Conservation (phyloP, 2,329 filamentous ascomycete species). For the Amauroascus niger region DNA sequence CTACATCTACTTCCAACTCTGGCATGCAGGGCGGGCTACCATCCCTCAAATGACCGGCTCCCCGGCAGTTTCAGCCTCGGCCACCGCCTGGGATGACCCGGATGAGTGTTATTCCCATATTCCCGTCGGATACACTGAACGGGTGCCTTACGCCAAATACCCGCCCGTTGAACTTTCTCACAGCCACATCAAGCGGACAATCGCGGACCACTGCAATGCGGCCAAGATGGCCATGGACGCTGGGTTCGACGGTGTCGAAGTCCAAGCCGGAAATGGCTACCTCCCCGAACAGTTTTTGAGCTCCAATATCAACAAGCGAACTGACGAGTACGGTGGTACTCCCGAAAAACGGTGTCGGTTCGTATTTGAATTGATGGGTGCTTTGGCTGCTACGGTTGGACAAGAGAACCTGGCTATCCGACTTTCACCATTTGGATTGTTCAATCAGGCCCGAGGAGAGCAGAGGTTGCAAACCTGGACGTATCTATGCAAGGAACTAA, state of each 20-base stretch:
- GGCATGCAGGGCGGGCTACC: not conserved
- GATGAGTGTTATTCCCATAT: not conserved
- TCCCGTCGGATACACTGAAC: not conserved
- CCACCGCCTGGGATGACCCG: not conserved
- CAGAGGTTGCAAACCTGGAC: not conserved
- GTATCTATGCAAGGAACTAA: not conserved
- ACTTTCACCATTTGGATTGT: not conserved
- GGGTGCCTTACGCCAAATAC: not conserved
- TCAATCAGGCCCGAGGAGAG: not conserved
- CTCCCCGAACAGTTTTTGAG: conserved; percentile 37
- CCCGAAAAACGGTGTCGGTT: conserved; percentile 26
- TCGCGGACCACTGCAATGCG: conserved; percentile 42
- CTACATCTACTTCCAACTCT: not conserved
- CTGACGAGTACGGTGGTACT: conserved; percentile 35
- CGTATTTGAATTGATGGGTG: not conserved
- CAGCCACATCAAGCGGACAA: not conserved
- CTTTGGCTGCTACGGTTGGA: not conserved
- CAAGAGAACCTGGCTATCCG: not conserved
- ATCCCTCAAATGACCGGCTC: not conserved
- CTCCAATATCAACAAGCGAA: conserved; percentile 27
- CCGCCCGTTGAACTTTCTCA: not conserved
- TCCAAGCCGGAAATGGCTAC: conserved; percentile 47
- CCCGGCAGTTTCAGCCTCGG: not conserved
- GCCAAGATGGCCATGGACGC: conserved; percentile 35
- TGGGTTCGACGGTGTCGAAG: conserved; percentile 46